These are phyloP conservation scores for Alternaria brassicae DNA, from an alignment of 2,329 filamentous ascomycete species.

Conservation along the genomic window DNA sequence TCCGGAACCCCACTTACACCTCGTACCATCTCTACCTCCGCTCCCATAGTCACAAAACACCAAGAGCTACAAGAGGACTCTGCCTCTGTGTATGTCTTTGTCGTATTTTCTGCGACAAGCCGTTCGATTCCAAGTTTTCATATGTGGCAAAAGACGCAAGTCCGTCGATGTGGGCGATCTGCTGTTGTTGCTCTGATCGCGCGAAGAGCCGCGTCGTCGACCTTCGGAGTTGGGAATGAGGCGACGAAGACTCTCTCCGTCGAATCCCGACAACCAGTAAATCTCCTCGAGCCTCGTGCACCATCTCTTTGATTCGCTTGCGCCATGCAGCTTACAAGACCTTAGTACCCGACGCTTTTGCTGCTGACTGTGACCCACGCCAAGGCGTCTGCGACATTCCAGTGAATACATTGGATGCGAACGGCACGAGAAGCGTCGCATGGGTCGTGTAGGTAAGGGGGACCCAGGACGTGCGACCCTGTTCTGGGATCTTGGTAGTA, in stretches of 20 bases:
- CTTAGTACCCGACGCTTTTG: slow-evolving; percentile 25
- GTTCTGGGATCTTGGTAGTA: slow-evolving; percentile 12
- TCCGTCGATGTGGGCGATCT: background rate
- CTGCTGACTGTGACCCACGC: slow-evolving; percentile 27
- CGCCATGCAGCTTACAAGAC: background rate
- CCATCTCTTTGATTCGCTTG: slow-evolving; percentile 32
- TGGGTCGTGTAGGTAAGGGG: slow-evolving; percentile 13
- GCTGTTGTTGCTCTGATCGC: background rate
- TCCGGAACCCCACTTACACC: background rate
- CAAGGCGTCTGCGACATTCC: slow-evolving; percentile 15
- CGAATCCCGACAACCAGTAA: slow-evolving; percentile 29
- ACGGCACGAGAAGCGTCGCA: slow-evolving; percentile 9
- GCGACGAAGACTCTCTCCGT: slow-evolving; percentile 21
- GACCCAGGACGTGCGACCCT: slow-evolving; percentile 17
- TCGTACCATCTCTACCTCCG: background rate
- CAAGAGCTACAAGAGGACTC: background rate
- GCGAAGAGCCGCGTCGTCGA: slow-evolving; percentile 1
- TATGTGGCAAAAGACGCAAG: background rate
- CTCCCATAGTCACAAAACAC: background rate
- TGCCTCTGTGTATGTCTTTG: background rate
- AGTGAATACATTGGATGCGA: slow-evolving; percentile 11
- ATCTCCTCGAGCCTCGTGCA: slow-evolving; percentile 19
- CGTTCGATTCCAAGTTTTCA: slow-evolving; percentile 1
- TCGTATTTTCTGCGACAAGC: background rate
- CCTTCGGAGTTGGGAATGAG: slow-evolving; percentile 40